Evolutionary conservation across 2,329 filamentous ascomycete genomes (phyloP).

Genomic region (Elsinoe batatas): DNA sequence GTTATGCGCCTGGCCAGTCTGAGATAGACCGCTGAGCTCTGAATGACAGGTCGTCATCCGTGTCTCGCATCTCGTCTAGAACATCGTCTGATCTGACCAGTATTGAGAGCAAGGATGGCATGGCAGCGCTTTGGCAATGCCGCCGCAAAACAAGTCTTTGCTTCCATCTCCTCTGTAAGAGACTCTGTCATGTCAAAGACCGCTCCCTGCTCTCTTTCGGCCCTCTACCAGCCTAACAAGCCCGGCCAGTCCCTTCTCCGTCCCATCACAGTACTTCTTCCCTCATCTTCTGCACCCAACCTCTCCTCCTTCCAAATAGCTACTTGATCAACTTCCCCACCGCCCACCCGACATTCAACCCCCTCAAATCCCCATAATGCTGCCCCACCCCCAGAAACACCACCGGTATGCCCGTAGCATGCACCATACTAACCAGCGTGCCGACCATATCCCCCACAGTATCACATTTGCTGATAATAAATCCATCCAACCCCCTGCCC

Average conservation of each 20-base stretch:
- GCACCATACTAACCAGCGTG: conserved; percentile 91
- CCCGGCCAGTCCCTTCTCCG: too few relatives aligned
- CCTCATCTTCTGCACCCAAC: background rate
- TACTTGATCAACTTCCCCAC: conserved; percentile 51
- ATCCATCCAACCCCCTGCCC: conserved; percentile 79
- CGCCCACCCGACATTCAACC: conserved; percentile 54
- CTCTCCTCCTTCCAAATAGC: background rate
- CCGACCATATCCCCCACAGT: conserved; percentile 99
- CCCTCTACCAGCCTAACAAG: background rate
- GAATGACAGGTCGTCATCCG: too few relatives aligned
- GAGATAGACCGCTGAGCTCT: too few relatives aligned
- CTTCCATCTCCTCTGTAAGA: too few relatives aligned
- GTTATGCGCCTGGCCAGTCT: too few relatives aligned
- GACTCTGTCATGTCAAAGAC: too few relatives aligned
- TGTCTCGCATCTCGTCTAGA: too few relatives aligned
- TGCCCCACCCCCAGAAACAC: conserved; percentile 74
- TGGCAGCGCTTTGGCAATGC: too few relatives aligned
- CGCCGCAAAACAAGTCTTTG: too few relatives aligned
- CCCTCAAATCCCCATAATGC: conserved; percentile 56
- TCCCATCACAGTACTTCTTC: background rate
- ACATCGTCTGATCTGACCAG: too few relatives aligned
- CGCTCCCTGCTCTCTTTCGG: too few relatives aligned
- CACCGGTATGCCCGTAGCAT: conserved; percentile 92
- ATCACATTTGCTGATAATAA: conserved; percentile 97
- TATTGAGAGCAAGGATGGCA: too few relatives aligned